Percentiles rank a stretch among this genome's conserved stretches.
These are phyloP conservation scores for Phytopythium mirpurense DNA, from an alignment of 352 stramenopile genomes.

Conservation along the genomic window DNA sequence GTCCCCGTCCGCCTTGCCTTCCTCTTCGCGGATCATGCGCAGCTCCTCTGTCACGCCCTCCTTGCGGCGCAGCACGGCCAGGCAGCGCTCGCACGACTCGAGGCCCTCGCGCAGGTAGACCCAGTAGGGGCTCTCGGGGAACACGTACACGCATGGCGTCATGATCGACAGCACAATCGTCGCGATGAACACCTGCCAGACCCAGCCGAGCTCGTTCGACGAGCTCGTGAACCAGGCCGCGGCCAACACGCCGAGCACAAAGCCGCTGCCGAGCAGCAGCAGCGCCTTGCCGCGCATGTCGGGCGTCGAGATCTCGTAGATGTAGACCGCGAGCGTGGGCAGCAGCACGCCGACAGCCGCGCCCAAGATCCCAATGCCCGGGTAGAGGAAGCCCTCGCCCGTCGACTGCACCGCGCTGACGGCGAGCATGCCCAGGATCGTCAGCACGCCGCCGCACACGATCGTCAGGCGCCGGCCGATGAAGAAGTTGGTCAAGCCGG, in stretches of 20 bases:
- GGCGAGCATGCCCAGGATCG: constrained; percentile 64
- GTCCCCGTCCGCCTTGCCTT: constrained; percentile 30
- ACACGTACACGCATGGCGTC: constrained; percentile 79
- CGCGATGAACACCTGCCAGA: constrained; percentile 82
- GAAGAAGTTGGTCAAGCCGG: constrained; percentile 58
- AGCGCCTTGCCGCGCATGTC: constrained; percentile 82
- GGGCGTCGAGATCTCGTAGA: constrained; percentile 82
- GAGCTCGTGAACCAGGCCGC: constrained; percentile 66
- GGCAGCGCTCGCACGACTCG: constrained; percentile 64
- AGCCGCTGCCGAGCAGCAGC: constrained; percentile 65
- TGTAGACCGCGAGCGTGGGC: constrained; percentile 75
- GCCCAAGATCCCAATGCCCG: constrained; percentile 59
- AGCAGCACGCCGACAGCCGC: constrained; percentile 55
- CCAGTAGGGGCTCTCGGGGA: constrained; percentile 84
- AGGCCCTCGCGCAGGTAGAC: constrained; percentile 73
- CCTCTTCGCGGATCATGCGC: constrained; percentile 72
- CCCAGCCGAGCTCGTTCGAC: constrained; percentile 71
- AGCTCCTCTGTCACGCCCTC: constrained; percentile 69
- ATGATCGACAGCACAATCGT: constrained; percentile 75
- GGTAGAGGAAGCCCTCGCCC: constrained; percentile 51
- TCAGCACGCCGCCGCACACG: constrained; percentile 58
- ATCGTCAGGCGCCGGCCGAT: constrained; percentile 75
- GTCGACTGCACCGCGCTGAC: constrained; percentile 52
- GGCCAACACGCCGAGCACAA: constrained; percentile 56
- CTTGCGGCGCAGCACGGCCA: constrained; percentile 73